Evolutionary conservation across 2,329 filamentous ascomycete genomes (phyloP), one percentile per base, ranked within the genome.

Genomic region (Microdochium nivale): DNA sequence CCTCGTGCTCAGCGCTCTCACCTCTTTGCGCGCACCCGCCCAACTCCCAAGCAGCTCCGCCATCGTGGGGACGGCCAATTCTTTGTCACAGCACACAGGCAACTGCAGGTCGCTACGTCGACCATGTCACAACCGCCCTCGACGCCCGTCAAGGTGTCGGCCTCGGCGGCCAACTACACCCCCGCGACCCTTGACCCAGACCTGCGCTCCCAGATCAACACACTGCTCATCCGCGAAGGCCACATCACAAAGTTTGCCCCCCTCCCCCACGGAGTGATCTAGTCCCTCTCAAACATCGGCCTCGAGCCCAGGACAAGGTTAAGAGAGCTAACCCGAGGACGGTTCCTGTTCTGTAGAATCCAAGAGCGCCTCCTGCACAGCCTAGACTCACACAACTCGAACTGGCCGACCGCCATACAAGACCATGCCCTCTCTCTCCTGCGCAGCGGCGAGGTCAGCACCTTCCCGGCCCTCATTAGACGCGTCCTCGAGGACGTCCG

Each of bases 351-450:
- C 25, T 14, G 13, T 61, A 84, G 82, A 58, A 85, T 86, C 59
- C 81, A 85, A 71, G 81, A 85, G 52, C 69, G 75, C 44, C 76
- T 86, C 62, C 77, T 84, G 43, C 81, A 85, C 68, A 66, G 77
- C 54, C 78, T 86, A 50, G 72, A 85, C 65, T 70, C 81, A 48
- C 72, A 83, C 67, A 65, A 71, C 3, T 69, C 75, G 56, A 82
- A 86, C 71, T 86, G 82, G 81, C 81, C 81, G 2, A 81, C 81
- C 11, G 60, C 70, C 48, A 70, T 86, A 55, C 79, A 84, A 60
- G 66, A 69, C 51, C 81, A 84, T 66, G 82, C 81, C 37, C 74
- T 84, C 32, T 58, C 73, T 21, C 77, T 85, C 57, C 75, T 85
- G 24, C 81, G 81, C 55, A 77, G 73, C 46, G 80, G 80, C 65